phyloP scores from a whole-genome alignment of 371 early-diverging fungal genomes.

The Vavraia culicis region DNA sequence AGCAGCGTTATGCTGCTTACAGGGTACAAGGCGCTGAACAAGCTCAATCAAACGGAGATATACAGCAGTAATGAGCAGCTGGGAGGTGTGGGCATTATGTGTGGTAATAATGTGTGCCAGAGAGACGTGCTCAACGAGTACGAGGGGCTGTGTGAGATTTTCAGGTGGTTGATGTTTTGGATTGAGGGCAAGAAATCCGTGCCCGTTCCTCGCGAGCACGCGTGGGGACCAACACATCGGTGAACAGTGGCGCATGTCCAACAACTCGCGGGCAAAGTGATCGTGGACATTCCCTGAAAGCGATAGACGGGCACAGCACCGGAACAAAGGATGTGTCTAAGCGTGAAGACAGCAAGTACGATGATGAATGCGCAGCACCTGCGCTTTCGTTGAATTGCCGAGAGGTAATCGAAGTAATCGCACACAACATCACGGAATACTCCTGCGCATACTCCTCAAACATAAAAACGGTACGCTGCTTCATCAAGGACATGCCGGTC shows the following conservation, averaged over 20 bases:
- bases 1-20: conserved; percentile 88
- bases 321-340: not conserved
- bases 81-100: conserved; percentile 92
- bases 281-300: not conserved
- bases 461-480: conserved; percentile 69
- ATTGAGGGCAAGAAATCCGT: not conserved
- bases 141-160: conserved; percentile 64
- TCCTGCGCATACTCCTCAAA: conserved; percentile 51
- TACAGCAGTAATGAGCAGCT: conserved; percentile 87
- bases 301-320: not conserved
- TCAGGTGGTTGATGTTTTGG: conserved; percentile 55
- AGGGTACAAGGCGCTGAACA: conserved; percentile 84
- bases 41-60: conserved; percentile 81
- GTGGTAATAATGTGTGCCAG: conserved; percentile 85
- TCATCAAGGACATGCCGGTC: conserved; percentile 50
- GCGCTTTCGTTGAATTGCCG: too few relatives aligned
- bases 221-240: too few relatives aligned
- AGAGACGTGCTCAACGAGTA: conserved; percentile 73
- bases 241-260: too few relatives aligned
- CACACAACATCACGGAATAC: conserved; percentile 65
- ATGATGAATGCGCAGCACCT: too few relatives aligned
- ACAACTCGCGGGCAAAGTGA: not conserved
- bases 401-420: conserved; percentile 57
- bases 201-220: too few relatives aligned
- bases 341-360: too few relatives aligned